Base-by-base conservation (phyloP, 108 stramenopile genomes). In the Nitzschia sp. region DNA sequence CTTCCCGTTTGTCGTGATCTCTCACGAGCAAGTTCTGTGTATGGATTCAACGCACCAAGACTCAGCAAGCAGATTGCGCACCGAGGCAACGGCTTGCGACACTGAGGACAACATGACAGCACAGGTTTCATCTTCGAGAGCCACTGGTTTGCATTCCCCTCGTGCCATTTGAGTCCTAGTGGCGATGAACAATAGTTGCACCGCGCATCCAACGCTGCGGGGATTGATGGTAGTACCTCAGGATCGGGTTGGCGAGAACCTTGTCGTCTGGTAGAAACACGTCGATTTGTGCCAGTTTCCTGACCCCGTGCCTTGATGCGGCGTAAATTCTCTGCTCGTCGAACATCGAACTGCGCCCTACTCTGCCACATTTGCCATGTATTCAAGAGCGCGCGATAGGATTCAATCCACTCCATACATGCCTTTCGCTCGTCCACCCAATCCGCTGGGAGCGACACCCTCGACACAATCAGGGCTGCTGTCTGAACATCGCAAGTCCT, bases 101-200 rank as follows among this genome's bases (percentile, higher is more conserved):
- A 96, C 53, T 79, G 76, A n/a, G 93, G 90, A 67, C 95, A 96
- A 66, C 92, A 94, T 12, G 85, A 72, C 34, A 96, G 52, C 7
- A 94, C 80, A 12, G 90, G 88, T 51, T 92, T 92, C 78, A 83
- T 78, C 65, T 76, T 75, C 24, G 90, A 88, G 0, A 96, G 76
- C 89, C 89, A 93, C 54, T 86, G 80, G 42, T 83, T 95, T 44
- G 87, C 82, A 41, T 72, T 79, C 0, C 81, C 85, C 41, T 88
- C 85, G 38, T 89, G 81, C 24, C 81, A 62, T 40, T 69, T 77
- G 0, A 91, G 64, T 63, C 78, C 78, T 3, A 95, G 77, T 11
- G 93, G 79, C 37, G 88, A 67, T 26, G 80, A 76, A 66, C 93
- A 95, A 59, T 89, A 95, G 51, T 92, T 95, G 58, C 93, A 95